These are phyloP conservation scores for Acrodontium crateriforme DNA, from an alignment of 2,329 filamentous ascomycete species.

Conservation along the genomic window DNA sequence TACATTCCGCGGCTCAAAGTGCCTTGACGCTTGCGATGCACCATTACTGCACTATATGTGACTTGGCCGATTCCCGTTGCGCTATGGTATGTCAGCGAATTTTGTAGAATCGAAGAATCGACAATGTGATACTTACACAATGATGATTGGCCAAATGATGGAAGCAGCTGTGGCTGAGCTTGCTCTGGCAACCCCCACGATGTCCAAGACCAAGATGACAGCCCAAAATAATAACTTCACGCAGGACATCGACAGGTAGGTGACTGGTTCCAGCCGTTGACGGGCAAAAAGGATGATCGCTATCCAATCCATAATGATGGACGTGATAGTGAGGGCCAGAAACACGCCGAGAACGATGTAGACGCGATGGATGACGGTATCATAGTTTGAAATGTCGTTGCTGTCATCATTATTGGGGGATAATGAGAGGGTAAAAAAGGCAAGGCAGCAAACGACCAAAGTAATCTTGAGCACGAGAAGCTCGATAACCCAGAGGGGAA, in stretches of 20 bases:
- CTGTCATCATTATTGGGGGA: conserved; percentile 1
- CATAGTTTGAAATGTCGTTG: not conserved
- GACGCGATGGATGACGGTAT: not conserved
- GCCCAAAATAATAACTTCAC: conserved; percentile 14
- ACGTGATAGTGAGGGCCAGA: conserved; percentile 9
- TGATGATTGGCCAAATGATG: conserved; percentile 16
- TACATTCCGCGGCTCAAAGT: conserved; percentile 15
- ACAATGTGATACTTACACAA: conserved; percentile 28
- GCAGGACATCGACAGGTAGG: conserved; percentile 12
- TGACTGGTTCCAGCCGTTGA: conserved; percentile 12
- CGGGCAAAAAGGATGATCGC: conserved; percentile 15
- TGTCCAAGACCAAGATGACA: conserved; percentile 11
- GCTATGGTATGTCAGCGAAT: no score
- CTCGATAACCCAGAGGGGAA: conserved; percentile 18
- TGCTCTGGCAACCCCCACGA: conserved; percentile 5
- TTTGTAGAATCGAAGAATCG: no score
- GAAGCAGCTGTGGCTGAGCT: conserved; percentile 4
- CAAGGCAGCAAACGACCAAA: conserved; percentile 5
- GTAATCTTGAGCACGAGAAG: conserved; percentile 7
- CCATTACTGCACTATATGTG: conserved; percentile 26
- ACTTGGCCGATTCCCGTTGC: conserved; percentile 26
- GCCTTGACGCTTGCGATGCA: conserved; percentile 24
- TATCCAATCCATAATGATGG: conserved; percentile 14
- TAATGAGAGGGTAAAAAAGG: conserved; percentile 2
- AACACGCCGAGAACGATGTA: conserved; percentile 11